phyloP scores from a whole-genome alignment of 768 basidiomycete species.

The Leccinellum rugosiceps region DNA sequence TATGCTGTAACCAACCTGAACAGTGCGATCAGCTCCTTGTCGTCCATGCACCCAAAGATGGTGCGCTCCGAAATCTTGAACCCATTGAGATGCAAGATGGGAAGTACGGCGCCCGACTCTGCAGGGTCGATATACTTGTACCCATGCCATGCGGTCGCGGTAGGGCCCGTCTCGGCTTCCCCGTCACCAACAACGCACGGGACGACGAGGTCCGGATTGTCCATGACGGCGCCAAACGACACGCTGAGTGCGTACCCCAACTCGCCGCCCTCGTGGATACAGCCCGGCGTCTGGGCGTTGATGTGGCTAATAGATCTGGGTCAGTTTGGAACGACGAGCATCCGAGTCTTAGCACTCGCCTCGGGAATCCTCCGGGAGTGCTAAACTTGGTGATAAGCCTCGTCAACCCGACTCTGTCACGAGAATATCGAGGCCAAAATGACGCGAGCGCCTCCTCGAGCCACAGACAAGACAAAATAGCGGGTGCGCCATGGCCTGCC shows the following conservation, averaged over 20 bases:
- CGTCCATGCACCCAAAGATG: constrained; percentile 87
- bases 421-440: constrained; percentile 58
- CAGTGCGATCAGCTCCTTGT: constrained; percentile 72
- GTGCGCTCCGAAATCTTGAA: constrained; percentile 92
- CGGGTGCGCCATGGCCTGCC: constrained; percentile 80
- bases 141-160: constrained; percentile 78
- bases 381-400: constrained; percentile 75
- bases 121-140: constrained; percentile 90
- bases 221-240: constrained; percentile 87
- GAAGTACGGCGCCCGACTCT: constrained; percentile 89
- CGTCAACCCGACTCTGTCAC: constrained; percentile 55
- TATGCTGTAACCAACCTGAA: constrained; percentile 50
- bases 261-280: constrained; percentile 91
- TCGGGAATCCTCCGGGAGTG: constrained; percentile 81
- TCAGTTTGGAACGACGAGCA: neutral
- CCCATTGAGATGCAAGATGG: constrained; percentile 83
- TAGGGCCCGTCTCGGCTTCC: constrained; percentile 80
- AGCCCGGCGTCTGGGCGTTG: constrained; percentile 83
- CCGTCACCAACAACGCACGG: constrained; percentile 86
- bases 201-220: constrained; percentile 81
- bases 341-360: constrained; percentile 34
- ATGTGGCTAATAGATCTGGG: constrained; percentile 46
- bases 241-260: constrained; percentile 87
- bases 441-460: constrained; percentile 68
- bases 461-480: constrained; percentile 82